Evolutionary conservation across 441 rosid species (phyloP).

Genomic region (Populus tomentosa): DNA sequence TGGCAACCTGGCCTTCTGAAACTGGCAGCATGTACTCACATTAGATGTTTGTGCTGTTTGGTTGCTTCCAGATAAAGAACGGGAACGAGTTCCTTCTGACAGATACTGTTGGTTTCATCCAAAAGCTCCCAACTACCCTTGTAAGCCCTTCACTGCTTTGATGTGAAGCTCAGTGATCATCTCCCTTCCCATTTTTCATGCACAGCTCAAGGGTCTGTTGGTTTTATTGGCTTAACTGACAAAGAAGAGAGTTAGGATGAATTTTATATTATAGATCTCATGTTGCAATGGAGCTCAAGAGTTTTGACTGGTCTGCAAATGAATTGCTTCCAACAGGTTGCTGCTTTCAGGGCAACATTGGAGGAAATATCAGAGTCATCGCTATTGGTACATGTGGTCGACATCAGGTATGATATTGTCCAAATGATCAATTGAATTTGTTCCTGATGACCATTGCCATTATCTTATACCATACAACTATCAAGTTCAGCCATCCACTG

Average conservation of each 20-base stretch:
- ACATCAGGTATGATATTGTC: conserved; percentile 58
- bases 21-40: conserved; percentile 4
- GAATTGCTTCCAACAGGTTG: conserved; percentile 54
- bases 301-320: conserved; percentile 13
- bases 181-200: conserved; percentile 5
- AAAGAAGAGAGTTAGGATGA: conserved; percentile 7
- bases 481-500: conserved; percentile 71
- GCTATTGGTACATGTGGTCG: conserved; percentile 89
- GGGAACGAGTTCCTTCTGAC: conserved; percentile 61
- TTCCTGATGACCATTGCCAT: neutral
- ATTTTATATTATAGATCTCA: conserved; percentile 8
- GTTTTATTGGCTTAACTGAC: neutral
- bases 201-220: conserved; percentile 1
- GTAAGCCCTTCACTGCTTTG: conserved; percentile 36
- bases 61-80: too few relatives aligned
- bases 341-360: conserved; percentile 95
- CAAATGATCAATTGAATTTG: conserved; percentile 7
- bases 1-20: neutral
- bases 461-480: neutral
- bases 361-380: conserved; percentile 81
- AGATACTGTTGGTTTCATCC: conserved; percentile 97
- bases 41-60: neutral
- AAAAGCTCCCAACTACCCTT: conserved; percentile 89
- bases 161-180: conserved; percentile 9
- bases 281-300: neutral